Conservation (phyloP, 768 basidiomycete genomes). For the Lactarius hatsudake region DNA sequence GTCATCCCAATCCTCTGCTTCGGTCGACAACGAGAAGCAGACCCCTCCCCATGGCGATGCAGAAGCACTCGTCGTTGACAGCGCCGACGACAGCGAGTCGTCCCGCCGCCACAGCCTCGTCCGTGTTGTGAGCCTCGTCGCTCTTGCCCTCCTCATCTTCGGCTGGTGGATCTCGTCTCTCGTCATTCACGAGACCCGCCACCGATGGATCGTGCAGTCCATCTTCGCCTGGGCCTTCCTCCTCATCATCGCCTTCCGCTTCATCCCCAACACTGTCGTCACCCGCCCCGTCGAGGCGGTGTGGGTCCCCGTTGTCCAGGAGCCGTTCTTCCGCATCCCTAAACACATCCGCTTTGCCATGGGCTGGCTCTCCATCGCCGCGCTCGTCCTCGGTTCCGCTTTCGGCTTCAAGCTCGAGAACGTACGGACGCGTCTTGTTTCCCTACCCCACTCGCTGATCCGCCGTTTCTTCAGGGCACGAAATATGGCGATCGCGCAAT, state of each 20-base stretch:
- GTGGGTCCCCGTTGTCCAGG: constrained; percentile 64
- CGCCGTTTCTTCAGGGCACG: constrained; percentile 44
- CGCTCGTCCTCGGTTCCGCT: constrained; percentile 79
- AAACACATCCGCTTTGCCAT: constrained; percentile 53
- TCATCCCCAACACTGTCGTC: constrained; percentile 68
- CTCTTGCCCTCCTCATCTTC: constrained; percentile 58
- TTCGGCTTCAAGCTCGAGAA: constrained; percentile 69
- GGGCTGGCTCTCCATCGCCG: constrained; percentile 78
- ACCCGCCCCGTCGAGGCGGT: constrained; percentile 67
- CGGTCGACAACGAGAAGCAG: constrained; percentile 32
- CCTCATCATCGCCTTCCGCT: constrained; percentile 78
- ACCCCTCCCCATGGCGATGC: constrained; percentile 5
- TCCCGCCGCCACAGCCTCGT: constrained; percentile 24
- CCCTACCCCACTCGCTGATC: constrained; percentile 7
- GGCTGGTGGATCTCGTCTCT: constrained; percentile 87
- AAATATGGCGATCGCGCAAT: constrained; percentile 79
- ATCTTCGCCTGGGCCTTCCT: constrained; percentile 83
- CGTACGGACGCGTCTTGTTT: too few relatives aligned
- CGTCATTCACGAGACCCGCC: constrained; percentile 63
- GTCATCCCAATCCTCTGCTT: constrained; percentile 29
- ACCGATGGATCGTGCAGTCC: constrained; percentile 81
- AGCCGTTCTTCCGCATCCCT: constrained; percentile 64
- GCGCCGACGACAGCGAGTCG: constrained; percentile 25
- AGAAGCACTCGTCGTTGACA: constrained; percentile 17
- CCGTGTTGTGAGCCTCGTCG: constrained; percentile 44